Evolutionary conservation across 2,329 filamentous ascomycete species (phyloP).

Genomic region (Arthroderma uncinatum): DNA sequence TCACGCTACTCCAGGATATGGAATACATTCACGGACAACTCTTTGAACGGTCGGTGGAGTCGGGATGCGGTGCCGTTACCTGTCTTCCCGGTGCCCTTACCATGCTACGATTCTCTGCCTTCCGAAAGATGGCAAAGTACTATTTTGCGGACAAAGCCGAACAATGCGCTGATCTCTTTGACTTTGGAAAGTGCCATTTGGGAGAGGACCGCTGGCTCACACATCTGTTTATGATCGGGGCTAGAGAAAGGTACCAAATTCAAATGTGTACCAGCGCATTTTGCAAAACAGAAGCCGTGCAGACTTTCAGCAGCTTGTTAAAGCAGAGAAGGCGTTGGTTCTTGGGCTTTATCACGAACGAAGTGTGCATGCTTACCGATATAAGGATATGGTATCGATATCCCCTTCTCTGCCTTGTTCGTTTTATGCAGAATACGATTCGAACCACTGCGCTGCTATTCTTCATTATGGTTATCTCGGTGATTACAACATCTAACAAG

Average conservation of each 20-base stretch:
- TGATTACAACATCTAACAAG: conserved; percentile 72
- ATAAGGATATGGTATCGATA: conserved; percentile 84
- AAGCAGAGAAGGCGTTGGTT: conserved; percentile 97
- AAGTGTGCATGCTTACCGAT: conserved; percentile 96
- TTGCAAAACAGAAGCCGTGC: conserved; percentile 95
- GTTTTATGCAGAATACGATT: conserved; percentile 94
- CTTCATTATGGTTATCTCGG: conserved; percentile 80
- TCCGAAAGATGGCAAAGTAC: conserved; percentile 92
- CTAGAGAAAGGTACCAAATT: conserved; percentile 85
- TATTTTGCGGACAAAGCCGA: conserved; percentile 97
- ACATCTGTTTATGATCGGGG: conserved; percentile 97
- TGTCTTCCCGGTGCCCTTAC: conserved; percentile 92
- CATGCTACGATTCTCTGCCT: conserved; percentile 90
- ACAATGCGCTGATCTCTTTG: conserved; percentile 89
- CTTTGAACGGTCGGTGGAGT: conserved; percentile 91
- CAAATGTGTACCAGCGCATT: conserved; percentile 97
- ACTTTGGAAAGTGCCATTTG: conserved; percentile 89
- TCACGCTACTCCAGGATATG: conserved; percentile 92
- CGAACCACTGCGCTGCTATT: conserved; percentile 87
- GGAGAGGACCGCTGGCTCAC: conserved; percentile 96
- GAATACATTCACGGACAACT: conserved; percentile 96
- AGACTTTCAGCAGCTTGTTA: conserved; percentile 71
- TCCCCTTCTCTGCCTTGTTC: conserved; percentile 70
- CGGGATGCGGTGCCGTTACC: conserved; percentile 84
- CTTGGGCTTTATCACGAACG: conserved; percentile 92